A percentile compares a stretch with the other conserved stretches of the same genome.
phyloP scores from a whole-genome alignment of 2,329 filamentous ascomycete species.

The Biscogniauxia sp. region DNA sequence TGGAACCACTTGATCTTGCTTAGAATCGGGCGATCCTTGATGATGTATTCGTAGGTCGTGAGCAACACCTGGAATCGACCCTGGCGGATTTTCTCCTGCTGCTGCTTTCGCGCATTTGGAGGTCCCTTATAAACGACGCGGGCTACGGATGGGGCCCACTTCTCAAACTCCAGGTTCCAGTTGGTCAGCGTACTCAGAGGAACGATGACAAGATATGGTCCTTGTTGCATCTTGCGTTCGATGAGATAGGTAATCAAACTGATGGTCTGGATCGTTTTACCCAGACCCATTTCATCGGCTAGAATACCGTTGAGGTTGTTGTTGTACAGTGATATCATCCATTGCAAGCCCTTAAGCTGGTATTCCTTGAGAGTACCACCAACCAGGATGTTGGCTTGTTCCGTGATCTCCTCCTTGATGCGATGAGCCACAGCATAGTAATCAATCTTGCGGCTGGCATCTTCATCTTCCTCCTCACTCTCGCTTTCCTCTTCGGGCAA shows the following conservation, averaged over 20 bases:
- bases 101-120: slow-evolving; percentile 80
- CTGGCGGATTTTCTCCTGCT: slow-evolving; percentile 91
- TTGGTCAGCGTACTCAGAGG: slow-evolving; percentile 96
- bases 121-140: slow-evolving; percentile 97
- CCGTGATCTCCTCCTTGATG: slow-evolving; percentile 85
- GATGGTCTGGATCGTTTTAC: slow-evolving; percentile 99
- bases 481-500: slow-evolving; percentile 64
- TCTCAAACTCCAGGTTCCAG: slow-evolving; percentile 98
- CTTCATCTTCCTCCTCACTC: slow-evolving; percentile 66
- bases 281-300: slow-evolving; percentile 98
- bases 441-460: slow-evolving; percentile 78
- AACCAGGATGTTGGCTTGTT: slow-evolving; percentile 81
- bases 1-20: slow-evolving; percentile 99
- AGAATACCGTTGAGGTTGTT: slow-evolving; percentile 99
- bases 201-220: slow-evolving; percentile 94
- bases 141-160: slow-evolving; percentile 87
- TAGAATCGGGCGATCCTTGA: slow-evolving; percentile 92
- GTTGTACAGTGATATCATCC: slow-evolving; percentile 99
- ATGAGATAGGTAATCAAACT: slow-evolving; percentile 96
- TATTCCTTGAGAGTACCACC: slow-evolving; percentile 96
- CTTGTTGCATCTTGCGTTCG: slow-evolving; percentile 87
- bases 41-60: slow-evolving; percentile 99
- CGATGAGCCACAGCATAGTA: slow-evolving; percentile 98
- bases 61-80: slow-evolving; percentile 94
- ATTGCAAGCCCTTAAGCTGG: slow-evolving; percentile 96